Evolutionary conservation across 108 stramenopile genomes (phyloP), one percentile per base, ranked within the genome.

Genomic region (Fistulifera solaris): DNA sequence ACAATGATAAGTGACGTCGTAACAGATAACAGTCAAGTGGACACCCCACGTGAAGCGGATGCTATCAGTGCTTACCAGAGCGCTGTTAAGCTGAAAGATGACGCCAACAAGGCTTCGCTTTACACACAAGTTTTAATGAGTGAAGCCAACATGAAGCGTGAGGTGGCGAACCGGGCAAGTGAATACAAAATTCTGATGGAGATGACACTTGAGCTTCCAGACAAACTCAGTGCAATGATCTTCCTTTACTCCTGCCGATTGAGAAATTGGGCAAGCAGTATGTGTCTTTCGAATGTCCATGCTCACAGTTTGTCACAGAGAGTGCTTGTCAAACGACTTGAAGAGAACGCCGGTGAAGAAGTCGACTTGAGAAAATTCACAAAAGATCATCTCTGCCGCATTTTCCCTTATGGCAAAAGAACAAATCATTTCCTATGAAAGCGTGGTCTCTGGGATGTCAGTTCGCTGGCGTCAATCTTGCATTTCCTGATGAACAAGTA

Each of bases 371-470:
- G 65, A 22, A 68, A 76, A 13, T 89, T 83, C 58, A 89, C 84
- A 46, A 61, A 69, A 38, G 58, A 63, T 44, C 92, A 88, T 64
- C 53, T 89, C 31, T 70, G 66, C 13, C 69, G 96, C 50, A 87
- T 81, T 6, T 97, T 88, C 68, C 94, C 93, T 15, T 77, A 76
- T 0, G 67, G 77, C 57, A 62, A 66, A 35, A 35, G 31, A 62
- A 68, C 7, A 98, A 98, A 65, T 89, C 81, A 51, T 85, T 94
- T 54, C 95, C 96, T 14, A 25, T 87, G 21, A 65, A 80, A 13
- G 58, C 77, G 31, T 95, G 94, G 96, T 73, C 84, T 12, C 57
- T 87, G 17, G 96, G 96, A 10, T 89, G 78, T 61, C 96, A 98
- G 61, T 66, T 95, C 39, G 93, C 94, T 48, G 76, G 94, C 4